A percentile compares a stretch with the other conserved stretches of the same genome.
These are phyloP conservation scores for Fusarium anthophilum DNA, from an alignment of 2,329 filamentous ascomycete genomes.

Conservation along the genomic window DNA sequence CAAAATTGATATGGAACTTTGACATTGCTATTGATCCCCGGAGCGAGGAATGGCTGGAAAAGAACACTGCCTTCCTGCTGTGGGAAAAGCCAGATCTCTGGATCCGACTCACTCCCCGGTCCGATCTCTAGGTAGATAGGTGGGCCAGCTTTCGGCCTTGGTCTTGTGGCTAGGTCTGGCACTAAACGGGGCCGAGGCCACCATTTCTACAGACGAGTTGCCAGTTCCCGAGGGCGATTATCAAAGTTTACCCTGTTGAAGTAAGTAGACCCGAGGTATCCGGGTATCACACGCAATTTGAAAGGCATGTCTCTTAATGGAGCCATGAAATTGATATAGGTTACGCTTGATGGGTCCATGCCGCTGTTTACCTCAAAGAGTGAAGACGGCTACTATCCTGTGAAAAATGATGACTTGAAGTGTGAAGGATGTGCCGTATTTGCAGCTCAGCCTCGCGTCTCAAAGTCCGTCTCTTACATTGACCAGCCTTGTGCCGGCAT, in stretches of 20 bases:
- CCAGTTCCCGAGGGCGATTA: rapidly evolving
- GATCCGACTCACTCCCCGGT: background rate
- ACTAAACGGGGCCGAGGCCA: background rate
- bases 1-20: background rate
- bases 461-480: rapidly evolving
- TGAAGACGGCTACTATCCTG: background rate
- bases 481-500: rapidly evolving
- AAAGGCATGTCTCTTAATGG: background rate
- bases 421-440: background rate
- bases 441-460: background rate
- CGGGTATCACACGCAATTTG: background rate
- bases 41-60: background rate
- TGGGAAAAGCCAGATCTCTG: background rate
- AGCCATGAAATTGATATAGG: no score
- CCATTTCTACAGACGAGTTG: rapidly evolving
- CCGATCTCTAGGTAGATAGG: background rate
- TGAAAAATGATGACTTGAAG: no score
- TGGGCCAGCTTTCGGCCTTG: rapidly evolving
- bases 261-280: background rate
- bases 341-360: background rate
- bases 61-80: background rate
- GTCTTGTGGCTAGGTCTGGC: rapidly evolving
- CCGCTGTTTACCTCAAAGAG: rapidly evolving
- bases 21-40: background rate
- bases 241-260: background rate